These are phyloP conservation scores for Entomortierella lignicola DNA, from an alignment of 192 early-diverging fungal genomes.

Conservation along the genomic window DNA sequence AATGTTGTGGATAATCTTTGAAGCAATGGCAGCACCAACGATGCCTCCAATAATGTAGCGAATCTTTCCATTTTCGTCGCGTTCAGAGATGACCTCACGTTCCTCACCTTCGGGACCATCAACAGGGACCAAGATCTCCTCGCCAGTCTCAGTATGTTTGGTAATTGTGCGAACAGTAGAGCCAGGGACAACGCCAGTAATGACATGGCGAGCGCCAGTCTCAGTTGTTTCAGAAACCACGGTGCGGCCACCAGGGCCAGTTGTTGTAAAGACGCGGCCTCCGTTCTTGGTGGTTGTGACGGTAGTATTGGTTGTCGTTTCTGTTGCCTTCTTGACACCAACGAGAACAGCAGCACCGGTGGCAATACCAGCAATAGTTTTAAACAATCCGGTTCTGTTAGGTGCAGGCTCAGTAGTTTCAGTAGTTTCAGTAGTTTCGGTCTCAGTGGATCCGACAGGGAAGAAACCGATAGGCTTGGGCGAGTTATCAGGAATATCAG, in stretches of 20 bases:
- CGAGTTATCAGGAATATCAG: no score
- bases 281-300: conserved; percentile 45
- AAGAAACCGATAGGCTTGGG: no score
- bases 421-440: conserved; percentile 20
- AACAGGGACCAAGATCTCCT: conserved; percentile 43
- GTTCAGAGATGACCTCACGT: conserved; percentile 41
- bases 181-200: conserved; percentile 34
- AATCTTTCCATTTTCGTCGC: conserved; percentile 32
- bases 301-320: conserved; percentile 29
- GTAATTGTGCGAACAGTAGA: conserved; percentile 46
- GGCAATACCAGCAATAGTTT: conserved; percentile 12
- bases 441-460: no score
- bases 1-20: conserved; percentile 15
- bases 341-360: conserved; percentile 16
- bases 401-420: conserved; percentile 1
- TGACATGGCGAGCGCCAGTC: conserved; percentile 34
- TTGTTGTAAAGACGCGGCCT: conserved; percentile 38
- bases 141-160: conserved; percentile 37
- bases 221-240: conserved; percentile 40
- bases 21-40: conserved; percentile 27
- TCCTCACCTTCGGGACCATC: conserved; percentile 46
- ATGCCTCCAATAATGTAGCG: conserved; percentile 52
- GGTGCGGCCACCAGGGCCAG: conserved; percentile 48
- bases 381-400: conserved; percentile 10
- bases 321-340: conserved; percentile 7